Percentiles rank a stretch among this genome's conserved stretches.
phyloP scores from a whole-genome alignment of 495 filamentous ascomycete species.

The Penicillium parvum region DNA sequence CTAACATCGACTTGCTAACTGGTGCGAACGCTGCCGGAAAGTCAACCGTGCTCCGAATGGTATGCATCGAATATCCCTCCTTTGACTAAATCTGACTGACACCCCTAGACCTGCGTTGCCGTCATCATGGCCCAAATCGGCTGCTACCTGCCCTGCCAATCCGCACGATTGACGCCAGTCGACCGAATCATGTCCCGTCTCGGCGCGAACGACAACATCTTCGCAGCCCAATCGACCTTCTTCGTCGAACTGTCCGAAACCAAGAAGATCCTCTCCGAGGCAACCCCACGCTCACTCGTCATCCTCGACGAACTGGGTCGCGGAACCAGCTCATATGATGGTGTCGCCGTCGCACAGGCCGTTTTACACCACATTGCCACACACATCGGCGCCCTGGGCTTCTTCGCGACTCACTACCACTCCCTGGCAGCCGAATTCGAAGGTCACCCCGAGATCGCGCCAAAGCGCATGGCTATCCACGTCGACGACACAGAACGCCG shows the following conservation, averaged over 20 bases:
- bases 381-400: slow-evolving; percentile 88
- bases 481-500: slow-evolving; percentile 81
- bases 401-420: slow-evolving; percentile 99
- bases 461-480: slow-evolving; percentile 87
- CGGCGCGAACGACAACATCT: slow-evolving; percentile 98
- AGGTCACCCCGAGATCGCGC: slow-evolving; percentile 77
- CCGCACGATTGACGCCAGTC: slow-evolving; percentile 82
- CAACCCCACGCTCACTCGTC: slow-evolving; percentile 88
- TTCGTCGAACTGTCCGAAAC: slow-evolving; percentile 98
- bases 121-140: slow-evolving; percentile 99
- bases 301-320: slow-evolving; percentile 97
- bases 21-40: slow-evolving; percentile 98
- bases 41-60: slow-evolving; percentile 96
- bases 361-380: slow-evolving; percentile 93
- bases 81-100: slow-evolving; percentile 2
- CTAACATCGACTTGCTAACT: slow-evolving; percentile 89
- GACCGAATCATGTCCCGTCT: slow-evolving; percentile 99
- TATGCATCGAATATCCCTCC: slow-evolving; percentile 36
- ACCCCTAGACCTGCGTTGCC: slow-evolving; percentile 72
- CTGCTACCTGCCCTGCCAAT: slow-evolving; percentile 81
- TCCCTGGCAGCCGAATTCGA: slow-evolving; percentile 87
- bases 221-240: slow-evolving; percentile 96
- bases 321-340: slow-evolving; percentile 91
- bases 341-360: slow-evolving; percentile 92
- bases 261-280: slow-evolving; percentile 96